Base-by-base conservation (phyloP, 2,329 filamentous ascomycete genomes). In the Byssochlamys sp. region DNA sequence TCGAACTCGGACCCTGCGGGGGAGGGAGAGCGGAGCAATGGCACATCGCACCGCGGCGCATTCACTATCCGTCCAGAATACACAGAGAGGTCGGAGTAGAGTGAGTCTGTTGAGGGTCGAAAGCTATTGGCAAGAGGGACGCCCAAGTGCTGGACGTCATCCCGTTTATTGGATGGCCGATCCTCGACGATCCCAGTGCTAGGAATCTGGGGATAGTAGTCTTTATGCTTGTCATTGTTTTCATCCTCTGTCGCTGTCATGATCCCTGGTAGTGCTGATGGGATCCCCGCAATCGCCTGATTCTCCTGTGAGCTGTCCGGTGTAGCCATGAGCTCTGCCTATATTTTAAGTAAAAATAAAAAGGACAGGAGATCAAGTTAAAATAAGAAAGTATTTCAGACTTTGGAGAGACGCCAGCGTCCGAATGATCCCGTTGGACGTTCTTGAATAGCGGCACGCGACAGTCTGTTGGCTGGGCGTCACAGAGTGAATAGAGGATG, bases 81-180 rank as follows among this genome's bases (percentile, higher is more conserved):
- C 14, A 66, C 57, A 9, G 64, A 65, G 24, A 66, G 55, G 54
- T 69, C 66, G 27, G 65, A 63, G 25, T 66, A 61, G 19, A 63
- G 58, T 9, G 63, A 63, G 27, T 58, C 61, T 12, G 58, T 55
- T 52, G 62, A 64, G 14, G 61, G 60, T n/a, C 57, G 56, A 27
- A 51, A 51, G 25, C 49, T 51, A n/a, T 51, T 51, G 19, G 49
- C 27, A 26, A 51, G 49, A 51, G 49, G 27, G 19, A 51, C 49
- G 49, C 27, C 49, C 27, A 51, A n/a, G 25, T 24, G 49, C 7
- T 51, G 25, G 25, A 12, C 27, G 11, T 51, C 49, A 28, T 51
- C 49, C 49, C 25, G 19, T 24, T 28, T 51, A 28, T 51, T 51
- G 49, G 49, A 51, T 27, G 24, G 49, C 10, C 27, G 27, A 51